These are phyloP conservation scores for Colletotrichum sp. DNA, from an alignment of 2,329 filamentous ascomycete genomes.

Conservation along the genomic window DNA sequence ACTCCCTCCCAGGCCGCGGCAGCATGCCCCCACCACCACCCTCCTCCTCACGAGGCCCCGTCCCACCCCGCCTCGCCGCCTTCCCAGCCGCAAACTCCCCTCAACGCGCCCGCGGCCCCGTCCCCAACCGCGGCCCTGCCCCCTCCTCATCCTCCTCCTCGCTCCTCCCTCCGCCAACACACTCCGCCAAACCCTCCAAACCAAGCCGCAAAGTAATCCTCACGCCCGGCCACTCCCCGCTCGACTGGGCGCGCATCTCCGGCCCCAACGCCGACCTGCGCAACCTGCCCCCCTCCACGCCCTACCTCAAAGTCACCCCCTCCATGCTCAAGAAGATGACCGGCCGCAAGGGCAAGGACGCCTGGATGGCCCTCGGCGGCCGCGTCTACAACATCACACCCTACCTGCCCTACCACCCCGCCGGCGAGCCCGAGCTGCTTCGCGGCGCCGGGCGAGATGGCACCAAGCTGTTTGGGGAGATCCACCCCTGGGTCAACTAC, in stretches of 20 bases:
- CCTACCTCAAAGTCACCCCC: slow-evolving; percentile 79
- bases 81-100: slow-evolving; percentile 25
- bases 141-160: slow-evolving; percentile 35
- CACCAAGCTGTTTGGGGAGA: slow-evolving; percentile 67
- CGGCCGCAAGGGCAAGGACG: slow-evolving; percentile 82
- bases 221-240: slow-evolving; percentile 88
- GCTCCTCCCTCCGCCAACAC: slow-evolving; percentile 62
- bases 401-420: slow-evolving; percentile 90
- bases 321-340: slow-evolving; percentile 79
- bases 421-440: slow-evolving; percentile 77
- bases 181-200: slow-evolving; percentile 56
- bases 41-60: slow-evolving; percentile 27
- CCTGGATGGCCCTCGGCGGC: slow-evolving; percentile 89
- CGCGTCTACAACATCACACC: slow-evolving; percentile 94
- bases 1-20: not conserved
- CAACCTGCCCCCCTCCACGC: slow-evolving; percentile 55
- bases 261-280: slow-evolving; percentile 70
- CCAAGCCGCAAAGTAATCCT: slow-evolving; percentile 77
- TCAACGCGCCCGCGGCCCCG: slow-evolving; percentile 27
- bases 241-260: slow-evolving; percentile 91
- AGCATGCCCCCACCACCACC: slow-evolving; percentile 39
- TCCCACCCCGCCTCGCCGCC: slow-evolving; percentile 19
- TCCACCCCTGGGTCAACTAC: slow-evolving; percentile 76
- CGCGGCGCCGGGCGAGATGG: slow-evolving; percentile 66
- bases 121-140: slow-evolving; percentile 40